Evolutionary conservation across 2,329 filamentous ascomycete species (phyloP), one percentile per base, ranked within the genome.

Genomic region (Ilyonectria sp.): DNA sequence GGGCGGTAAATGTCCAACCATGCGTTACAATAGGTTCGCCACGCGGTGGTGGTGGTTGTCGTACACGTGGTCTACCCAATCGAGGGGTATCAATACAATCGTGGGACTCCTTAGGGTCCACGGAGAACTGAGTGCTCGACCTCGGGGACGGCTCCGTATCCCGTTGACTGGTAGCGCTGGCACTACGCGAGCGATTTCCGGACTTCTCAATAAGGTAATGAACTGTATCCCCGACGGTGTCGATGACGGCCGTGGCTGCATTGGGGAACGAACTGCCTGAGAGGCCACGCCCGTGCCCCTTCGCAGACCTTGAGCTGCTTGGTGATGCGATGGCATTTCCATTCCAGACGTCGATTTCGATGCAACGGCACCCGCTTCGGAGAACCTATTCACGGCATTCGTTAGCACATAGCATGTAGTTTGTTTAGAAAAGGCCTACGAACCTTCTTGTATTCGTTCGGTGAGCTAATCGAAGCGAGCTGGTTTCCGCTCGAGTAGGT

Each of bases 271-370:
- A 86, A 61, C 82, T 83, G 21, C 80, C 82, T 1, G 86, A 88
- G 8, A 86, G 72, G 49, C 83, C 82, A 37, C 83, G 83, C 62
- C 80, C 81, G 70, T 89, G 87, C 7, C 83, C 80, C 64, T 80
- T 81, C 17, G 81, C 79, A 1, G 82, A 81, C 53, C 80, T 84
- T 31, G 82, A 80, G 23, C 77, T 69, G 44, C 66, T 73, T 6
- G 78, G 79, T 6, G 77, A 79, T 4, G 80, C 77, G 49, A 79
- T 79, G 19, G 83, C 79, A 69, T 88, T 84, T 13, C 94, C 93
- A 79, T 98, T 93, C 93, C 95, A 97, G 3, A 98, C 94, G 77
- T 98, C 95, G 62, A 98, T 96, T 79, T 98, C 95, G 53, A 98
- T 94, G 76, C 94, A 98, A 68, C 95, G 90, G 76, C 95, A 97